Conservation (phyloP, 768 basidiomycete species). For the Mycena vitilis region DNA sequence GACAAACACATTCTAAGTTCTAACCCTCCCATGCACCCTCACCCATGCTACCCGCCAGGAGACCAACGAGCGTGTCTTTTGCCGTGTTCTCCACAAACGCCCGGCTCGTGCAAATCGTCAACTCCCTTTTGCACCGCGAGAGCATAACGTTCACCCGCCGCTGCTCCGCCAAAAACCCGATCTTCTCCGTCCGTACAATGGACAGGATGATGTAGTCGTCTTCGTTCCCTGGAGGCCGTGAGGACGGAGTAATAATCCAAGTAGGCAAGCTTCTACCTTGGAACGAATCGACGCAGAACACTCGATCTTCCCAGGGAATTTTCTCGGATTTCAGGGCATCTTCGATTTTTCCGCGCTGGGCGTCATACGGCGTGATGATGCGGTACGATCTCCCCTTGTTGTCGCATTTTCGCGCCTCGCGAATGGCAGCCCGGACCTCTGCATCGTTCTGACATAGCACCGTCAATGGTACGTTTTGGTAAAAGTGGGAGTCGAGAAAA, state of each 20-base stretch:
- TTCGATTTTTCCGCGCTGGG: slow-evolving; percentile 69
- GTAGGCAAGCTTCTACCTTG: slow-evolving; percentile 60
- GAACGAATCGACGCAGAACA: slow-evolving; percentile 84
- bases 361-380: slow-evolving; percentile 83
- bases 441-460: slow-evolving; percentile 60
- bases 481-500: not conserved
- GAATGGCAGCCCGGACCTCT: slow-evolving; percentile 61
- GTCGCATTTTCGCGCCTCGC: slow-evolving; percentile 56
- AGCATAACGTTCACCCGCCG: slow-evolving; percentile 85
- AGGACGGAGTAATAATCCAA: not conserved
- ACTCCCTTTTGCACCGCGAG: slow-evolving; percentile 73
- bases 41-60: slow-evolving; percentile 41
- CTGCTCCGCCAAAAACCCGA: slow-evolving; percentile 70
- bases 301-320: slow-evolving; percentile 67
- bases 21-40: slow-evolving; percentile 33
- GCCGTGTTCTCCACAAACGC: slow-evolving; percentile 59
- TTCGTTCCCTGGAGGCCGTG: slow-evolving; percentile 68
- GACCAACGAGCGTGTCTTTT: slow-evolving; percentile 46
- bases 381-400: slow-evolving; percentile 54
- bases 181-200: slow-evolving; percentile 67
- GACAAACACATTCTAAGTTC: not conserved
- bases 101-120: slow-evolving; percentile 71
- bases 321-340: slow-evolving; percentile 55
- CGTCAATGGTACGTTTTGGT: not conserved
- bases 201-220: slow-evolving; percentile 80